These are phyloP conservation scores for Nemania sp. DNA, from an alignment of 2,329 filamentous ascomycete genomes.

Conservation along the genomic window DNA sequence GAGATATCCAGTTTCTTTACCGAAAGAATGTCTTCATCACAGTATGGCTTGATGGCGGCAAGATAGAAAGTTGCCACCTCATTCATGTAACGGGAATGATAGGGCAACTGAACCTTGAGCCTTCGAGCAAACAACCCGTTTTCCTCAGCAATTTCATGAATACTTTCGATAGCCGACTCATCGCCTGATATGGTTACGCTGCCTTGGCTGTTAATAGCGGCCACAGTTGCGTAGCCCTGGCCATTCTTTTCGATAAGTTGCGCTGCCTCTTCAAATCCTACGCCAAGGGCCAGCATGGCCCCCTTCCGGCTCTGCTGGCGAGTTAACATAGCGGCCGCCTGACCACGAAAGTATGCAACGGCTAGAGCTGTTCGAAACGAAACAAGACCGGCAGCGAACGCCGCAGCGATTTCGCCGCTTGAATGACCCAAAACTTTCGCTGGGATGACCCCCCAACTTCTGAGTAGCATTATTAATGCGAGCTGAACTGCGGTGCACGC, in stretches of 20 bases:
- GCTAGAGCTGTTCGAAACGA: slow-evolving; percentile 35
- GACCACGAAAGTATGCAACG: slow-evolving; percentile 38
- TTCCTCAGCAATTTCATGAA: slow-evolving; percentile 18
- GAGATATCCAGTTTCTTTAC: neutral
- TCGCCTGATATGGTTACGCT: slow-evolving; percentile 42
- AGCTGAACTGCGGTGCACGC: slow-evolving; percentile 46
- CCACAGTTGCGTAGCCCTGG: slow-evolving; percentile 18
- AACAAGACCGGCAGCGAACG: slow-evolving; percentile 38
- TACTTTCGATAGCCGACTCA: slow-evolving; percentile 31
- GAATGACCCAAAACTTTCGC: slow-evolving; percentile 40
- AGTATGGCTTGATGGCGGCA: slow-evolving; percentile 16
- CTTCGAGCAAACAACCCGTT: slow-evolving; percentile 38
- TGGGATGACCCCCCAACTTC: slow-evolving; percentile 36
- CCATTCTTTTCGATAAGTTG: slow-evolving; percentile 6
- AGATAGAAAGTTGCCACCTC: slow-evolving; percentile 33
- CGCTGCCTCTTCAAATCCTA: slow-evolving; percentile 13
- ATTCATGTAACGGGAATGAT: slow-evolving; percentile 45
- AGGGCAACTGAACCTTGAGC: slow-evolving; percentile 43
- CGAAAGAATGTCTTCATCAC: neutral
- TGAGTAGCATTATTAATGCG: slow-evolving; percentile 42
- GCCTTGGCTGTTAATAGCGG: slow-evolving; percentile 30
- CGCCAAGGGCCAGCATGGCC: slow-evolving; percentile 34
- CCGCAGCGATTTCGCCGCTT: slow-evolving; percentile 44
- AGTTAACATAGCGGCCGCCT: slow-evolving; percentile 14
- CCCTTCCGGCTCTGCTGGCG: slow-evolving; percentile 19